Evolutionary conservation across 208 protist species (phyloP), one percentile per base, ranked within the genome.

Genomic region (Wallacemonas collosoma): DNA sequence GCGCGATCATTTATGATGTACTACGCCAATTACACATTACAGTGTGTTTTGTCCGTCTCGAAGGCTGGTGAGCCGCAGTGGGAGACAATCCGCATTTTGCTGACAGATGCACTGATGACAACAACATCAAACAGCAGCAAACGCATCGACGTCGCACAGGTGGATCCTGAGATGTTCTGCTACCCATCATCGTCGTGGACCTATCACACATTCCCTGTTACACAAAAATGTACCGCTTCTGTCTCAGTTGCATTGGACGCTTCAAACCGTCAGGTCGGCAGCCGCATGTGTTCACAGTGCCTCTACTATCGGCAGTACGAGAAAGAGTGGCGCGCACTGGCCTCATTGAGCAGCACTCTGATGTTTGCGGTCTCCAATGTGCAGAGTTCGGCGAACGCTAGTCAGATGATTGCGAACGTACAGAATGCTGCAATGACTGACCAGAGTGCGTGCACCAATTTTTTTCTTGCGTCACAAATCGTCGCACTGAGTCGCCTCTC

Each of bases 1-100:
- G 56, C 38, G 26, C 56, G 56, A 11, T n/a, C 56, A 17, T 43
- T 62, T 9, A 62, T 38, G 5, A 38, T 62, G 56, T 62, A 41
- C 56, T 62, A 62, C 56, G 56, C 56, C 17, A 62, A 62, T 17
- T 62, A 62, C 26, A 6, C 43, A 6, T 17, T 62, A 7, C 56
- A 62, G 36, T 43, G 56, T 15, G 36, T 62, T 5, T 38, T 62
- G 15, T 3, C 38, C 6, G 38, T 17, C 15, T 62, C 56, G 38
- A 35, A 62, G 15, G 36, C 36, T 17, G 56, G 56, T 15, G 56
- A 62, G 38, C 56, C 56, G 36, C 56, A 62, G 56, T 62, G 56
- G 56, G 56, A 62, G 56, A 62, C 56, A 36, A 62, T 62, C 43
- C 56, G 56, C 35, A 62, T 62, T 62, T 62, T 62, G 56, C 56